Evolutionary conservation across 2,329 filamentous ascomycete species (phyloP), one percentile per base, ranked within the genome.

Genomic region (Penicillium vulpinum): DNA sequence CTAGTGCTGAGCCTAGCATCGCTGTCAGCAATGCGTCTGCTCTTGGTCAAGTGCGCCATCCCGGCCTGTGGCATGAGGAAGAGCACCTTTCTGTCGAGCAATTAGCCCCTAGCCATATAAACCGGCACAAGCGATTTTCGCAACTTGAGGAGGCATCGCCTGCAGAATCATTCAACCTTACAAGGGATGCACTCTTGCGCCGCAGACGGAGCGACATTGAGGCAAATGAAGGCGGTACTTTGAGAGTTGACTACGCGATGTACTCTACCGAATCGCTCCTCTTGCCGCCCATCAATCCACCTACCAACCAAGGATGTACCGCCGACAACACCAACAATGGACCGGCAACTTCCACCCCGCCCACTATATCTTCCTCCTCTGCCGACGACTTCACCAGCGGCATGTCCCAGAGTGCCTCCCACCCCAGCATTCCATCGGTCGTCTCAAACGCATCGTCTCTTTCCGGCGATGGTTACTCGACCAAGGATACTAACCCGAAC

Each of bases 341-440:
- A 5, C 58, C 74, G 33, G 69, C 67, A 28, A 71, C 66, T 5
- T 77, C 75, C 3, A 73, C 72, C 24, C 75, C 75, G 33, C 73
- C 73, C 31, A 79, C 77, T 13, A 77, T 79, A 18, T 78, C 77
- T 13, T 79, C 77, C 7, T 77, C 76, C 1, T 77, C 76, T n/a
- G 72, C 74, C 33, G 77, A 77, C 51, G 77, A 78, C 51, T 76
- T 72, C 41, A 73, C 72, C 33, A 79, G 77, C 46, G 77, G 77
- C 49, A 78, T 79, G 65, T 79, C 77, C 28, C 76, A 78, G 50
- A 78, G 75, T 62, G 75, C 76, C 39, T 80, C 78, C 9, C 76
- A 79, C 58, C 77, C 77, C 5, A 79, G 77, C 60, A 78, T 80
- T 33, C 77, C 77, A 4, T 77, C 77, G 11, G 75, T 78, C 16